Conservation (phyloP, 345 rosid species). For the Nasturtium officinale region DNA sequence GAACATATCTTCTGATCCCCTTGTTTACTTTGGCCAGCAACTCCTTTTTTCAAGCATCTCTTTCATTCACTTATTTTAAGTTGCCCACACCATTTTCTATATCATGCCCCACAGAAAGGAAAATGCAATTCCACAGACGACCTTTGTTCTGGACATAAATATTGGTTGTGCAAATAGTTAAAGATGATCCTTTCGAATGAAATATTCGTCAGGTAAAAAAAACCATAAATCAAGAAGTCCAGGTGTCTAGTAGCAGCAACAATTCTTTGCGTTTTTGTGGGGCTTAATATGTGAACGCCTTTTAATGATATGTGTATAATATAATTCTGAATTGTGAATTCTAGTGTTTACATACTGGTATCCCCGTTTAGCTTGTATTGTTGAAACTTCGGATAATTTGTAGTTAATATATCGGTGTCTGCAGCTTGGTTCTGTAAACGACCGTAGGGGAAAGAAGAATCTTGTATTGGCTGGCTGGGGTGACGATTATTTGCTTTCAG, state of each 20-base stretch:
- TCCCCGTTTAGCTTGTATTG: slow-evolving; percentile 14
- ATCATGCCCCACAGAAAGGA: background rate
- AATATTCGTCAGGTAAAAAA: background rate
- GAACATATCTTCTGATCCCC: slow-evolving; percentile 12
- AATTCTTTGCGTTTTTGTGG: background rate
- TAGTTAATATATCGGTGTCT: slow-evolving; percentile 29
- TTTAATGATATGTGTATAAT: background rate
- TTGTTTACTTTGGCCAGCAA: slow-evolving; percentile 8
- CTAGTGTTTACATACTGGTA: slow-evolving; percentile 2
- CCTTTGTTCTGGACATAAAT: background rate
- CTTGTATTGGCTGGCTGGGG: slow-evolving; percentile 94
- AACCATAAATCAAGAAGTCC: background rate
- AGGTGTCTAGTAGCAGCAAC: background rate
- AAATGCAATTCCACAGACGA: background rate
- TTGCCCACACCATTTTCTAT: background rate
- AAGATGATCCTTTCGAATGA: slow-evolving; percentile 7
- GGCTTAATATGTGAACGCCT: background rate
- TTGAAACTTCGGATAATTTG: slow-evolving; percentile 9
- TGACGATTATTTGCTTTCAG: slow-evolving; percentile 77
- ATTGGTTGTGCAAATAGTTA: background rate
- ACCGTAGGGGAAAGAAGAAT: slow-evolving; percentile 87
- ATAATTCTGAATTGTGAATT: background rate
- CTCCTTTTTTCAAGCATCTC: slow-evolving; percentile 6
- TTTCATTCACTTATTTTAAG: slow-evolving; percentile 2
- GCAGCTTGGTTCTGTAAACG: slow-evolving; percentile 72